Conservation (phyloP, 305 asterid species). For the Fraxinus ornus region DNA sequence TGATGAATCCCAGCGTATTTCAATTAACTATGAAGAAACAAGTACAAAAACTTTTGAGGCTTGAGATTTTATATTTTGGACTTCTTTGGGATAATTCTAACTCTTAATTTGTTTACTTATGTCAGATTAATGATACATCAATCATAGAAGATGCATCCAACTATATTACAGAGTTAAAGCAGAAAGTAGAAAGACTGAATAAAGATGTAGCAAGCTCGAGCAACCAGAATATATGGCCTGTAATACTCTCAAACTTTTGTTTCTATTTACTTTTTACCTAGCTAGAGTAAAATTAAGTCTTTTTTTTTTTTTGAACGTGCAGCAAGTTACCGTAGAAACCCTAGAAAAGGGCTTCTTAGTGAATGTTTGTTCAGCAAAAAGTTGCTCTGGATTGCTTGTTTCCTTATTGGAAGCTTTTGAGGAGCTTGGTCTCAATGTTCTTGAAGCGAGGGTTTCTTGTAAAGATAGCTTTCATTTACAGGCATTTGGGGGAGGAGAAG, state of each 20-base stretch:
- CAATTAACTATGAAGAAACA: not conserved
- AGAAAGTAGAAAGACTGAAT: constrained; percentile 65
- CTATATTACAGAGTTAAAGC: constrained; percentile 67
- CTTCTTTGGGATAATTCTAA: not conserved
- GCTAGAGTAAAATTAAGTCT: not conserved
- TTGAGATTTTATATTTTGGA: not conserved
- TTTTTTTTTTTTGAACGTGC: constrained; percentile 7
- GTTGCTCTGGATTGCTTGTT: constrained; percentile 73
- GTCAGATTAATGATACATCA: constrained; percentile 62
- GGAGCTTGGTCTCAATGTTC: constrained; percentile 67
- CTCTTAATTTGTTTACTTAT: constrained; percentile 2
- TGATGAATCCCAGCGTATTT: not conserved
- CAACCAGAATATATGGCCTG: constrained; percentile 49
- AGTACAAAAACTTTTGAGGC: not conserved
- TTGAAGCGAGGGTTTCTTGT: constrained; percentile 95
- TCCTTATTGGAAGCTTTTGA: constrained; percentile 70
- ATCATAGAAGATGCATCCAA: constrained; percentile 75
- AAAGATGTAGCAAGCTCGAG: constrained; percentile 49
- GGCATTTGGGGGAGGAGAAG: constrained; percentile 81
- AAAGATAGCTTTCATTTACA: constrained; percentile 62
- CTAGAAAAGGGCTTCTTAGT: constrained; percentile 74
- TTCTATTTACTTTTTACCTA: not conserved
- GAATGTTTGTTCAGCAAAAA: constrained; percentile 55
- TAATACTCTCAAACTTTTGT: constrained; percentile 18
- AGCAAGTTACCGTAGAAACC: constrained; percentile 76